Percentiles rank a stretch among this genome's conserved stretches.
phyloP scores from a whole-genome alignment of 768 basidiomycete species.

The Suillus ampliporus region DNA sequence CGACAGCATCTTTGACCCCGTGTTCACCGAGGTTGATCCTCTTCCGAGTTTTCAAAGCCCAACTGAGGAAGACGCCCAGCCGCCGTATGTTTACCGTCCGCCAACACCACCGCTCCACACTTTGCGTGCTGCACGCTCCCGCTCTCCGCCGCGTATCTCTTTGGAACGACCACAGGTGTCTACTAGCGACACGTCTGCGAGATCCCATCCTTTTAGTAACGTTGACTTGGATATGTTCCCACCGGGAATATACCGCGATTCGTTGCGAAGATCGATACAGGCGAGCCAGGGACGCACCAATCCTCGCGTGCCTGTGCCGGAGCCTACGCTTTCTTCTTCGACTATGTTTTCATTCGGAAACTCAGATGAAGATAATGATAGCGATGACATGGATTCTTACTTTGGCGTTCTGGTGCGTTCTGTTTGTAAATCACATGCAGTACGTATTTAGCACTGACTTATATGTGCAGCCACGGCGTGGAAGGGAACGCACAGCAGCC shows the following conservation, averaged over 20 bases:
- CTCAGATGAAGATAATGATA: slow-evolving; percentile 11
- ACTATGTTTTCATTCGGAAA: slow-evolving; percentile 2
- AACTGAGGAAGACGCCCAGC: not conserved
- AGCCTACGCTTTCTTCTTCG: not conserved
- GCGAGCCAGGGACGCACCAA: slow-evolving; percentile 25
- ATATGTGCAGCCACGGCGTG: slow-evolving; percentile 8
- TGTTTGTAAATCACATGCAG: not conserved
- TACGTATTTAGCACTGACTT: not conserved
- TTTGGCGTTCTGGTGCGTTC: not conserved
- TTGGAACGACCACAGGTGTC: not conserved
- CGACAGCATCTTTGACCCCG: slow-evolving; percentile 2
- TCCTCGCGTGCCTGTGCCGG: not conserved
- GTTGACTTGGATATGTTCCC: slow-evolving; percentile 38
- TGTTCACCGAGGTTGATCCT: not conserved
- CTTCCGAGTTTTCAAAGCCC: not conserved
- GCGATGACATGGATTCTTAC: slow-evolving; percentile 9
- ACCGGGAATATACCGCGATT: slow-evolving; percentile 39
- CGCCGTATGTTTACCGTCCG: not conserved
- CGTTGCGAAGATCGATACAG: slow-evolving; percentile 21
- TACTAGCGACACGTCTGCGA: slow-evolving; percentile 10
- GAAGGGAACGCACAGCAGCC: slow-evolving; percentile 9
- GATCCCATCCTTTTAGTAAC: slow-evolving; percentile 35
- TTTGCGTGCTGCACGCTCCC: not conserved
- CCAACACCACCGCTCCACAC: slow-evolving; percentile 6
- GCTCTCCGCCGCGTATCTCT: not conserved